Percentiles rank a stretch among this genome's conserved stretches.
phyloP scores from a whole-genome alignment of 2,329 filamentous ascomycete genomes.

The Furcasterigmium furcatum region DNA sequence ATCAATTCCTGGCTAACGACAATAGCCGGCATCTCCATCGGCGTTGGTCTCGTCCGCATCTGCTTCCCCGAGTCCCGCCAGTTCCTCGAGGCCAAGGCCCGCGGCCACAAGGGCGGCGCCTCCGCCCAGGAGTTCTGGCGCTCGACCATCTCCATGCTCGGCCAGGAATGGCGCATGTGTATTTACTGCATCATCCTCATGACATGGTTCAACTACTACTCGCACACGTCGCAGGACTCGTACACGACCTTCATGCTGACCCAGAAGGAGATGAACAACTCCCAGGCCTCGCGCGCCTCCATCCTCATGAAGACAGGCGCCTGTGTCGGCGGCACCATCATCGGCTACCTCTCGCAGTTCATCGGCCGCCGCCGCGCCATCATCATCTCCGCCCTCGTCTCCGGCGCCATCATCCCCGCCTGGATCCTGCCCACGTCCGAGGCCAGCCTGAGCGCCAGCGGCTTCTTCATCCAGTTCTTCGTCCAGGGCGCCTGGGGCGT shows the following conservation, averaged over 20 bases:
- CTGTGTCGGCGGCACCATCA: constrained; percentile 68
- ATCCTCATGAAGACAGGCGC: constrained; percentile 80
- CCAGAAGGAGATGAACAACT: constrained; percentile 66
- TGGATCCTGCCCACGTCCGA: constrained; percentile 67
- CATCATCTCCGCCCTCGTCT: constrained; percentile 56
- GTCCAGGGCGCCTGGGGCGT: constrained; percentile 66
- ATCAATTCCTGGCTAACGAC: constrained; percentile 5
- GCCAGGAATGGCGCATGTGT: constrained; percentile 71
- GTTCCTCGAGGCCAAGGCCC: constrained; percentile 67
- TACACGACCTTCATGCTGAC: constrained; percentile 79
- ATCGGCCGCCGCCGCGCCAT: constrained; percentile 70
- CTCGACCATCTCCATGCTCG: constrained; percentile 66
- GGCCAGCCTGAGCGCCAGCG: constrained; percentile 55
- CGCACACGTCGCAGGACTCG: constrained; percentile 76
- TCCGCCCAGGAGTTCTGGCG: constrained; percentile 58
- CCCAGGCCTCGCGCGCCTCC: constrained; percentile 66
- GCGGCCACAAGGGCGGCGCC: constrained; percentile 44
- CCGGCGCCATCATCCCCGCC: constrained; percentile 61
- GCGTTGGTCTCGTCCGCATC: constrained; percentile 63
- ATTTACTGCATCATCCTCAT: constrained; percentile 76
- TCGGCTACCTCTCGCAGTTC: constrained; percentile 74
- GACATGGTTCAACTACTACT: constrained; percentile 75
- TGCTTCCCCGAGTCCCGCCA: constrained; percentile 72
- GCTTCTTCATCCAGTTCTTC: constrained; percentile 69
- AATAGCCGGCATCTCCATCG: constrained; percentile 61